Base-by-base conservation (phyloP, 1,284 basidiomycete species). In the Fomitopsis pinicola region DNA sequence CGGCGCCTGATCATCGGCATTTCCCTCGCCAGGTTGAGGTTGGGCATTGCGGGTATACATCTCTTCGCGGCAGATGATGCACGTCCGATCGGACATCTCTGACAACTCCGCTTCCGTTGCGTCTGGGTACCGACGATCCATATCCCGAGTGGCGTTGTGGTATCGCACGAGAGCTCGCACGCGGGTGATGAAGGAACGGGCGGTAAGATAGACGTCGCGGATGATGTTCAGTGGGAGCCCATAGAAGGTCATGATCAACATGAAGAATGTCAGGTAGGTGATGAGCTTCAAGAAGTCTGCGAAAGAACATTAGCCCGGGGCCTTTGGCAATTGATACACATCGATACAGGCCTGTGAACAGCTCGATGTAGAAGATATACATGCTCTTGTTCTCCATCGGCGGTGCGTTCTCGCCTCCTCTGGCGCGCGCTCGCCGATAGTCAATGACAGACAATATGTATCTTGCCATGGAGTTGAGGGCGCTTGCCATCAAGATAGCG, bases 1-100 rank as follows among this genome's bases (percentile, higher is more conserved):
- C 58, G 75, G 69, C 60, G 71, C 71, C 60, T 66, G 59, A 50
- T 67, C 53, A 26, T 62, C 63, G 55, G 67, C 62, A 30, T 59
- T 42, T 35, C 62, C 62, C 36, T 63, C 67, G 44, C 69, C 71
- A 40, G 67, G 65, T 56, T 75, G 75, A 45, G 66, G 69, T 53
- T 75, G 72, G 58, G 67, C 62, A 33, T 67, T 66, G 38, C 73
- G 73, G 22, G 76, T 73, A 42, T 84, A 75, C 94, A 99, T 96
- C 72, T 99, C 97, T 76, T 99, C 97, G n/a, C 97, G 85, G 72
- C 97, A 98, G 67, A 99, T 98, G 71, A 99, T 98, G 72, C 97
- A 99, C 2, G 95, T 98, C 61, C 85, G 85, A 76, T 99, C 97
- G 56, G 85, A 89, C 81, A 91, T 87, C 9, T 80, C 78, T 33